Evolutionary conservation across 1,284 basidiomycete genomes (phyloP).

Genomic region (Quambalaria eucalypti): DNA sequence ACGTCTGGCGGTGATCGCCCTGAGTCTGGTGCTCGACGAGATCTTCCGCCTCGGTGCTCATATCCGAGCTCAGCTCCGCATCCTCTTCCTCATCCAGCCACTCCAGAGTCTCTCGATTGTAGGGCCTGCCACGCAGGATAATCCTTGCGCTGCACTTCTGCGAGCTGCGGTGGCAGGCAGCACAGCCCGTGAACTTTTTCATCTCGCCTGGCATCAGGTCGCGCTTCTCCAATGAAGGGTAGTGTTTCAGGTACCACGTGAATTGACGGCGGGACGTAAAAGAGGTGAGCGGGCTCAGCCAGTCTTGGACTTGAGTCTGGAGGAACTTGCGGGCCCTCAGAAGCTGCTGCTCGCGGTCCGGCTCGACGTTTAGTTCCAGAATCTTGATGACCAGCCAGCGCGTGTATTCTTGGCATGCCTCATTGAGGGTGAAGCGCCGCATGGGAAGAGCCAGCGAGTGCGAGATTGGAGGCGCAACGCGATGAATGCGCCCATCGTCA

Average conservation of each 20-base stretch:
- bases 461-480: background rate
- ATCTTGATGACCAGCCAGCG: background rate
- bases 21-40: constrained; percentile 7
- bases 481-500: background rate
- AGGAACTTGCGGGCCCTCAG: background rate
- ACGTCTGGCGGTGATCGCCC: constrained; percentile 1
- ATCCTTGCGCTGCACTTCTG: constrained; percentile 14
- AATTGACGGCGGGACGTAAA: constrained; percentile 21
- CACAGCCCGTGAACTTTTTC: constrained; percentile 14
- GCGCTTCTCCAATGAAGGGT: constrained; percentile 13
- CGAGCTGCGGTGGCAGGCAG: constrained; percentile 15
- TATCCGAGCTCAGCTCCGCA: background rate
- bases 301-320: background rate
- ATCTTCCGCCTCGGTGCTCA: constrained; percentile 6
- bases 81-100: constrained; percentile 2
- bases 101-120: constrained; percentile 15
- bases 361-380: background rate
- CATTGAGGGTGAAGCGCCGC: background rate
- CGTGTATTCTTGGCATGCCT: background rate
- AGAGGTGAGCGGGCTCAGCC: constrained; percentile 6
- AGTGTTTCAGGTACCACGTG: constrained; percentile 21
- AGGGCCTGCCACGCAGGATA: constrained; percentile 11
- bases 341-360: background rate
- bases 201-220: constrained; percentile 14
- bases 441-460: background rate